These are phyloP conservation scores for Pistacia integerrima DNA, from an alignment of 345 rosid genomes.

Conservation along the genomic window DNA sequence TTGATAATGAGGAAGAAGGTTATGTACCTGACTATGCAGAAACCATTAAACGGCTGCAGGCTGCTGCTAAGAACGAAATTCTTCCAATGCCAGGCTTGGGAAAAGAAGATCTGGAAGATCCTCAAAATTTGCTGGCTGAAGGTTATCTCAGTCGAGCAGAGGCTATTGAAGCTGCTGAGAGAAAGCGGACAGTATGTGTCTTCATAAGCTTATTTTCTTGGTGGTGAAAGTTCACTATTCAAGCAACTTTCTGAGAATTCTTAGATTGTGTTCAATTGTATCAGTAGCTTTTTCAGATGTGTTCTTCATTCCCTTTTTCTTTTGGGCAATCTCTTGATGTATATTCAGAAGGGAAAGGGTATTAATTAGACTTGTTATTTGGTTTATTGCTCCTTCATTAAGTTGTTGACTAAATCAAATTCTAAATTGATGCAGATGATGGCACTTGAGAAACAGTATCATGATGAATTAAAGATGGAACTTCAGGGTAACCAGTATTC, in stretches of 20 bases:
- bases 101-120: constrained; percentile 71
- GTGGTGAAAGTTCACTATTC: background rate
- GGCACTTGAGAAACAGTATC: constrained; percentile 76
- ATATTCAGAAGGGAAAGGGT: background rate
- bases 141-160: constrained; percentile 71
- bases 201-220: background rate
- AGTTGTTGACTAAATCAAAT: background rate
- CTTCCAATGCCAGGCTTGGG: constrained; percentile 86
- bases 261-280: background rate
- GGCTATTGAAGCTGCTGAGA: constrained; percentile 75
- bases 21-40: constrained; percentile 91
- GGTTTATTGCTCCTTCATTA: background rate
- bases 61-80: constrained; percentile 78
- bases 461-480: constrained; percentile 75
- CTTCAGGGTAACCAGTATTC: constrained; percentile 36
- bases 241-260: background rate
- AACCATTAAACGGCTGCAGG: constrained; percentile 67
- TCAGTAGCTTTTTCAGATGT: background rate
- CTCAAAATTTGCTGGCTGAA: constrained; percentile 71
- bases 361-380: background rate
- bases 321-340: background rate
- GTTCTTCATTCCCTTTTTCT: background rate
- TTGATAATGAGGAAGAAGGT: constrained; percentile 87
- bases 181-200: constrained; percentile 53
- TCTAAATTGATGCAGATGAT: constrained; percentile 52